Evolutionary conservation across 2,329 filamentous ascomycete species (phyloP), one percentile per base, ranked within the genome.

Genomic region (Hypoxylon sp.): DNA sequence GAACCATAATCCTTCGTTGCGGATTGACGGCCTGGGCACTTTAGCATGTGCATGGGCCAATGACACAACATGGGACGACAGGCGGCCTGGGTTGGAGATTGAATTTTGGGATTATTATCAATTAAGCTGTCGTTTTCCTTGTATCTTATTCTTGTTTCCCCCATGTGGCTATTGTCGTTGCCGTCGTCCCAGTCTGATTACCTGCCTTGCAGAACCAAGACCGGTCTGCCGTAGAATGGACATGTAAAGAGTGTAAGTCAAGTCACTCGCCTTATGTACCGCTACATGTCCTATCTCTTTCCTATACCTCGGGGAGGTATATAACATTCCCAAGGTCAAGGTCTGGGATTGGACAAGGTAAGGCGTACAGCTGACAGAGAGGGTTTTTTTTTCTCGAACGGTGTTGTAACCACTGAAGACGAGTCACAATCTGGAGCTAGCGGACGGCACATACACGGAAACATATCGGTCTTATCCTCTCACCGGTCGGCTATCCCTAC

Each of bases 401-500:
- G 39, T 51, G 39, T 52, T 54, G 56, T 30, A 52, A 60, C 39
- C 59, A 53, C 13, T 43, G 34, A 13, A 57, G 54, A 47, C 50
- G 54, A 65, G 65, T 65, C 65, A 61, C 57, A 65, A 61, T 59
- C 56, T 56, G 59, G 56, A 56, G 59, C 59, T 66, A 65, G 57
- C 41, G 56, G 62, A 68, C 54, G 62, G 65, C 65, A 68, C 62
- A 49, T 64, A 55, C 32, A 53, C 54, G 54, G 50, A 58, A 50
- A 63, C 59, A 59, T 61, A 65, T 60, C 65, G 54, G 63, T 63
- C 57, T 63, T 64, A 66, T 68, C 62, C 65, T 60, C 34, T 66
- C 65, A 68, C 65, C 65, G 65, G 65, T 68, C 65, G 65, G 65
- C 62, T 59, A 65, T 56, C 59, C 59, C 62, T 68, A 65, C 65